Base-by-base conservation (phyloP, 768 basidiomycete species). In the Suillus sp. region DNA sequence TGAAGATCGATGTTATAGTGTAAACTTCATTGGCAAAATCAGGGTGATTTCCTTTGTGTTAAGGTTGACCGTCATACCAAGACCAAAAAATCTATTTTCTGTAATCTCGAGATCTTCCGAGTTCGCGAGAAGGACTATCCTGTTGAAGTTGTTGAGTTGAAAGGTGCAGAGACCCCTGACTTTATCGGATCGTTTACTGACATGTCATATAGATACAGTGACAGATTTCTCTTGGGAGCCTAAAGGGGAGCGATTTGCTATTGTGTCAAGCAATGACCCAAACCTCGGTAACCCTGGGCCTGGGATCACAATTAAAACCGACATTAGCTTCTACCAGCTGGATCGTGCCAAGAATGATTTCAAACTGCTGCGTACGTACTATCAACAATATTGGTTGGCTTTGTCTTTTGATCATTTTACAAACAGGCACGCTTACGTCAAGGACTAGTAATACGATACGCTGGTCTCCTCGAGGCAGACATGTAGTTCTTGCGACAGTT, bases 161-260 rank as follows among this genome's bases (percentile, higher is more conserved):
- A 99, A 83, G 96, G 95, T 95, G 11, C 56, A 20, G 25, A 40
- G 11, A 57, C 38, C 16, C 38, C 25, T 58, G 60, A 71, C 64
- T 47, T 34, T 38, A 35, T 27, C 37, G 43, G 11, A 43, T 34
- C 14, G 51, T 61, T 22, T 34, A 22, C 34, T 37, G 34, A 25
- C 59, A 37, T 50, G 38, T 50, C 56, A 2, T 62, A 53, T 72
- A 95, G 96, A 98, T 76, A 88, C 94, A 42, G 96, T 96, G 43
- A 89, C 89, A 60, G 95, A 96, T 70, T 99, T 99, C 76, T 94
- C 95, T 53, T 99, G 97, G 97, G 97, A 99, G 76, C 96, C 97
- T n/a, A 91, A 90, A 75, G 95, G 96, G 65, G 91, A 93, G 71
- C 90, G 97, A 38, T 99, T 99, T 78, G 94, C 93, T 48, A 94